Evolutionary conservation across 352 stramenopile genomes (phyloP).

Genomic region (Globisporangium acanthophoron): DNA sequence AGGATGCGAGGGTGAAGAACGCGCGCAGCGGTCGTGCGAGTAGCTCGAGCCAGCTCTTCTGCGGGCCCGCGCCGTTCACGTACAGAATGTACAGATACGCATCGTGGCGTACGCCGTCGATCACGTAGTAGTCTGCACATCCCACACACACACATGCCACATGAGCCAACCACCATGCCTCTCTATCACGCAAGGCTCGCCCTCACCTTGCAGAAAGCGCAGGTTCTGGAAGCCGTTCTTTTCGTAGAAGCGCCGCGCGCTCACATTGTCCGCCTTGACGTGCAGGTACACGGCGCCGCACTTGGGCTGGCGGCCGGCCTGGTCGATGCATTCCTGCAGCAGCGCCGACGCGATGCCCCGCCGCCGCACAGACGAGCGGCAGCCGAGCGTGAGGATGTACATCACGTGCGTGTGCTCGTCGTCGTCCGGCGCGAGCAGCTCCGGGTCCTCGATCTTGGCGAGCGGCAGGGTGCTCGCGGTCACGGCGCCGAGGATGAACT

Average conservation of each 20-base stretch:
- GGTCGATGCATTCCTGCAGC: constrained; percentile 84
- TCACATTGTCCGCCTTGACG: constrained; percentile 94
- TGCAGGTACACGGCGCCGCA: constrained; percentile 95
- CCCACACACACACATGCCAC: constrained; percentile 1
- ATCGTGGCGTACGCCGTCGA: constrained; percentile 72
- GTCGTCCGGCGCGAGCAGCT: constrained; percentile 48
- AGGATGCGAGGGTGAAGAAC: constrained; percentile 64
- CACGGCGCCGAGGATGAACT: constrained; percentile 85
- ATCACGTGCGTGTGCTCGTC: constrained; percentile 83
- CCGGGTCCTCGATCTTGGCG: constrained; percentile 58
- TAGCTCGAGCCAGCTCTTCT: constrained; percentile 61
- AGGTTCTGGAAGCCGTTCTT: constrained; percentile 93
- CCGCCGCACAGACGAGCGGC: constrained; percentile 73
- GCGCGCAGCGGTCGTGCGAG: constrained; percentile 51
- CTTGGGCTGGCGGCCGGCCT: constrained; percentile 61
- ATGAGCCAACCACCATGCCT: neutral
- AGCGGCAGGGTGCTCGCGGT: constrained; percentile 85
- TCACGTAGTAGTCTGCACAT: constrained; percentile 80
- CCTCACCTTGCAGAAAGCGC: constrained; percentile 85
- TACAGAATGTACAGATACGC: constrained; percentile 85
- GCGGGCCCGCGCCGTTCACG: constrained; percentile 65
- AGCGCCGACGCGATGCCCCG: constrained; percentile 89
- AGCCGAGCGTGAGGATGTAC: constrained; percentile 97
- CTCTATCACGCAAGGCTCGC: no score
- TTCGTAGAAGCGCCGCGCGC: constrained; percentile 95